phyloP scores from a whole-genome alignment of 2,329 filamentous ascomycete species.

The Penicillium sp. region DNA sequence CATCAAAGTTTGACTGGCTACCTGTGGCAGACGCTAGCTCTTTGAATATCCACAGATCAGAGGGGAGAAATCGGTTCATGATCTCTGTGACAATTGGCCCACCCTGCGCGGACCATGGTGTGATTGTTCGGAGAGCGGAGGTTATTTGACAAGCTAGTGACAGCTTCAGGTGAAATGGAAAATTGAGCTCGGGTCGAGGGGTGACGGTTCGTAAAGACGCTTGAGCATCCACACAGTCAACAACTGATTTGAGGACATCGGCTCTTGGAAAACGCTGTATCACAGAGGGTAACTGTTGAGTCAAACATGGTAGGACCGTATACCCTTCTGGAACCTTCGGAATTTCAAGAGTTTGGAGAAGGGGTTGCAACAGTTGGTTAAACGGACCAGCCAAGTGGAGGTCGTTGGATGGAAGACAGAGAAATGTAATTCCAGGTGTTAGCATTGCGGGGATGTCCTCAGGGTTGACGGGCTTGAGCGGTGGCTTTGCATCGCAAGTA shows the following conservation, averaged over 20 bases:
- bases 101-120: conserved; percentile 16
- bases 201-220: conserved; percentile 24
- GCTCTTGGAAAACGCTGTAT: conserved; percentile 14
- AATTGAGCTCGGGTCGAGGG: conserved; percentile 16
- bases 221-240: conserved; percentile 18
- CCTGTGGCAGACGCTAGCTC: conserved; percentile 23
- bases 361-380: conserved; percentile 14
- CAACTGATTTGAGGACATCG: conserved; percentile 6
- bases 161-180: conserved; percentile 22
- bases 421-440: conserved; percentile 16
- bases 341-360: conserved; percentile 16
- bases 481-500: conserved; percentile 3
- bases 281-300: conserved; percentile 20
- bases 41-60: conserved; percentile 21
- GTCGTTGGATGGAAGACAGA: conserved; percentile 16
- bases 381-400: conserved; percentile 18
- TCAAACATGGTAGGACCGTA: conserved; percentile 17
- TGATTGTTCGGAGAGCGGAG: conserved; percentile 22
- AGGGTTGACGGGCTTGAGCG: neutral
- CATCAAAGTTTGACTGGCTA: conserved; percentile 14
- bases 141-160: conserved; percentile 26
- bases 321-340: neutral
- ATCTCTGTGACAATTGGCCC: conserved; percentile 13
- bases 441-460: conserved; percentile 12
- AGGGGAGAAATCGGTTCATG: conserved; percentile 17